Evolutionary conservation across 768 basidiomycete species (phyloP), one percentile per base, ranked within the genome.

Genomic region (Tylopilus vinaceipallidus): DNA sequence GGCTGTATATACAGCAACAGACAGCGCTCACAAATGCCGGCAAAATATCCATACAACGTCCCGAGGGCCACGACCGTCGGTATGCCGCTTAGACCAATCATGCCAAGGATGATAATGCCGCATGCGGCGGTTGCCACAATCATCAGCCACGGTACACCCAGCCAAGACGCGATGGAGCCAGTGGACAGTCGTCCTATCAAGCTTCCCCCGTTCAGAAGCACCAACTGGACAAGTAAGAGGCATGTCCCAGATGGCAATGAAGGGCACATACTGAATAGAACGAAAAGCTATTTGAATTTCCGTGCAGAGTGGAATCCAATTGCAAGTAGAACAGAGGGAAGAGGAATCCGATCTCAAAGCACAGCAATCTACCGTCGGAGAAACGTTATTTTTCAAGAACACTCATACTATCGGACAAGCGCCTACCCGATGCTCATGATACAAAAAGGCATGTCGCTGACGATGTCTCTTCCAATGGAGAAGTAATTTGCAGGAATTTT

Each of bases 181-280:
- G 41, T 29, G 27, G 41, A 20, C 17, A 42, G 3, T 14, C 41
- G 75, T 7, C 83, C 83, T 23, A 78, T 60, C n/a, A 78, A 60
- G 41, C 74, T 76, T 6, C 72, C 66, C 2, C 70, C 79, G 56
- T 82, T 83, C n/a, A 82, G 55, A 17, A 84, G 73, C 0, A 76
- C 70, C 24, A 82, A 62, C 74, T 80, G 46, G 10, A 27, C 14
- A 10, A 17, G 17, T 29, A 11, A 29, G 27, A 29, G 23, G n/a
- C 8, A 14, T 11, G 23, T 17, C 3, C 5, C 2, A 19, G 27
- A 11, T 19, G 26, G 17, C n/a, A 29, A 13, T 13, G 10, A 29
- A 9, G 12, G 19, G 1, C 41, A 41, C 63, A 16, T 45, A 81
- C 81, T 23, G 73, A 73, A 53, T 82, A 81, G 50, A 83, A 82